phyloP scores from a whole-genome alignment of 345 rosid species.

The Microcos paniculata region DNA sequence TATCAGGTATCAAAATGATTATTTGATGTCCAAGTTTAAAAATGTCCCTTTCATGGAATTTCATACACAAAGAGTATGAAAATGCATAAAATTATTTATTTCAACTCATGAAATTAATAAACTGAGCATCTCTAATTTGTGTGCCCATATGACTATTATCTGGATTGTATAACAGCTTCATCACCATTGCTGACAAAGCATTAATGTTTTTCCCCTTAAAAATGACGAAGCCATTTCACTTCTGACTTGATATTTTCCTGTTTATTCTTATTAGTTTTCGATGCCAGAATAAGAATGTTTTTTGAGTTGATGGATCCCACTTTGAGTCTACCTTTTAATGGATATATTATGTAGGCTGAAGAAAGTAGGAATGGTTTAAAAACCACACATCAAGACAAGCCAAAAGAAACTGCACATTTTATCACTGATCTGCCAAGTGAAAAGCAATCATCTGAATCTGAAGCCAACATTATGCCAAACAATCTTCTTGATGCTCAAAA shows the following conservation, averaged over 20 bases:
- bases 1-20: not conserved
- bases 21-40: not conserved
- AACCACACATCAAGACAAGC: slow-evolving; percentile 34
- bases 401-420: slow-evolving; percentile 29
- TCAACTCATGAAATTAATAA: not conserved
- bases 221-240: not conserved
- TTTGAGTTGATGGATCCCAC: not conserved
- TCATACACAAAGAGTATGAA: not conserved
- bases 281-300: not conserved
- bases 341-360: slow-evolving; percentile 47
- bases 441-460: slow-evolving; percentile 37
- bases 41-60: not conserved
- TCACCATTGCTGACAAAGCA: not conserved
- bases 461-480: slow-evolving; percentile 18
- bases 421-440: slow-evolving; percentile 26
- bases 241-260: not conserved
- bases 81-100: not conserved
- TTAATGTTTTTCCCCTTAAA: not conserved
- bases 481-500: slow-evolving; percentile 29
- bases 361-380: slow-evolving; percentile 35
- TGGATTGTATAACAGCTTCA: not conserved
- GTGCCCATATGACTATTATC: not conserved
- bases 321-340: not conserved
- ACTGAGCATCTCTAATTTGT: not conserved
- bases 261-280: not conserved